Evolutionary conservation across 2,329 filamentous ascomycete species (phyloP), one percentile per base, ranked within the genome.

Genomic region (Talaromyces sp.): DNA sequence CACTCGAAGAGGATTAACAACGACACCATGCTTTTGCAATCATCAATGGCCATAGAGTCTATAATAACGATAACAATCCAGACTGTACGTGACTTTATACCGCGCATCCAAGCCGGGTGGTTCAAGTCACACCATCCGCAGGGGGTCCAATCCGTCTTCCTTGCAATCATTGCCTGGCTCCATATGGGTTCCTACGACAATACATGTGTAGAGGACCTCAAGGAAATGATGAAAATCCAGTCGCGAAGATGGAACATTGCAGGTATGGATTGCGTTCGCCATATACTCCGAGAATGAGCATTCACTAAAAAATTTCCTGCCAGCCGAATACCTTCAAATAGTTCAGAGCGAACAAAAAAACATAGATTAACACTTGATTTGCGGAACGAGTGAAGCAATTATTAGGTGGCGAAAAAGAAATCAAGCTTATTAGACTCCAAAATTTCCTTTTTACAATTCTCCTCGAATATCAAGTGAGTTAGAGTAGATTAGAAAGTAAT

Each of bases 61-160:
- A 54, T 59, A 14, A 59, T 27, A 16, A 40, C 5, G 6, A 54
- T 59, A n/a, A 59, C 18, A 34, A 10, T 57, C 1, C 42, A 57
- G 8, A 57, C 56, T 23, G 12, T n/a, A 1, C 27, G 56, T 12
- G 28, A 34, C 16, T 57, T 57, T 47, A 4, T 57, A 18, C 56
- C 56, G 18, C 36, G 42, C 8, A 57, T 57, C 6, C 50, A 57
- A 34, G 42, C 40, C 56, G 56, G 56, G 16, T 57, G 56, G 42
- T 23, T 12, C 56, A 57, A 57, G 40, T 57, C 55, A 18, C 36
- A 57, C 18, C 55, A 57, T 33, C 55, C 40, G 3, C 55, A 57
- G 1, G 56, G 56, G 1, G n/a, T 34, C 18, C 56, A 57, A 23
- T 57, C 9, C 1, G 42, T 57, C 7, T 57, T 51, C n/a, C 42